Base-by-base conservation (phyloP, 495 filamentous ascomycete genomes). In the Xylaria longipes region DNA sequence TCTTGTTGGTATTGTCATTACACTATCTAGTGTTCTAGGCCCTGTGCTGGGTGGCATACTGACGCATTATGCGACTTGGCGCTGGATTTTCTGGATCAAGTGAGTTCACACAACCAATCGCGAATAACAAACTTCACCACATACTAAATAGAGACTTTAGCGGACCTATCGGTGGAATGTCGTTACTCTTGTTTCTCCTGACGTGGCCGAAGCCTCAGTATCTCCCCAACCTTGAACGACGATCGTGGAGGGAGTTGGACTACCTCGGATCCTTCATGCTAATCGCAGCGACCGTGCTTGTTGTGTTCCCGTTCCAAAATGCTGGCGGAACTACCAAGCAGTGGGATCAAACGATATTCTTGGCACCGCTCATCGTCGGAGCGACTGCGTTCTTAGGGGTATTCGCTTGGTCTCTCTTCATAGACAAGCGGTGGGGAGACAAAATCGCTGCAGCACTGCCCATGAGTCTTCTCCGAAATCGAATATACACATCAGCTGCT, bases 241-340 rank as follows among this genome's bases (percentile, higher is more conserved):
- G 78, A 35, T 83, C 81, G 3, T 84, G 87, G 79, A 78, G 67
- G 57, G 77, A 87, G 65, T 72, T 90, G 20, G 89, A 92, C 73
- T 81, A 86, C 63, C 25, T 88, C 25, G 89, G 90, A 17, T 83
- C 86, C 2, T 68, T 87, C 31, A 76, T 91, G 15, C 75, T 90
- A 1, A 83, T 92, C 25, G 81, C 84, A 7, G 83, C 85, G 14
- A 84, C 88, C 1, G 82, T 89, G 9, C 79, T 92, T 39, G 81
- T 90, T 7, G 85, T 91, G 22, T 87, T 89, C 58, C 81, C 89
- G 3, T 85, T 92, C 70, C 87, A 91, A 72, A 86, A 89, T 75
- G 81, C 79, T 4, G 84, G 86, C 4, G 78, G 83, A 54, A 74
- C 75, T 3, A 78, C 80, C 14, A 56, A 77, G 27, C 68, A 69